phyloP scores from a whole-genome alignment of 169 alveolate genomes.

The Blepharisma undulans region DNA sequence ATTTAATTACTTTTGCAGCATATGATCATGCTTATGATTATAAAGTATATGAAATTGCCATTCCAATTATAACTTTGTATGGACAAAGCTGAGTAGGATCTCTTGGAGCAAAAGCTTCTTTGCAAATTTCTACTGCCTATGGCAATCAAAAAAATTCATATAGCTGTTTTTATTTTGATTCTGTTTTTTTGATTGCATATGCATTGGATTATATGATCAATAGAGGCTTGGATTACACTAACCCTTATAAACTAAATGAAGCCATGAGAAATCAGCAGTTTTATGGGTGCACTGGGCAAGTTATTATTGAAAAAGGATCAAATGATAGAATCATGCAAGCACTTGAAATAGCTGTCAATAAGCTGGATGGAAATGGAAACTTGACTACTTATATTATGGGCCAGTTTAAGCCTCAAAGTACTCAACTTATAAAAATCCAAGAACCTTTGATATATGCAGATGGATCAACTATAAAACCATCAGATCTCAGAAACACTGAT shows the following conservation, averaged over 20 bases:
- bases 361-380: background rate
- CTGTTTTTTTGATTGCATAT: background rate
- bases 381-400: background rate
- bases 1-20: background rate
- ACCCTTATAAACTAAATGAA: background rate
- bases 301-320: background rate
- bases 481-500: background rate
- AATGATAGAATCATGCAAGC: background rate
- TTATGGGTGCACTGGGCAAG: slow-evolving; percentile 14
- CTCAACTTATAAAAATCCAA: background rate
- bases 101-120: background rate
- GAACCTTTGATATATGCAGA: background rate
- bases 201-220: slow-evolving; percentile 4
- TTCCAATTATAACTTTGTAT: background rate
- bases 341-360: background rate
- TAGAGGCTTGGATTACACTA: background rate
- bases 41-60: background rate
- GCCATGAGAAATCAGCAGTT: background rate
- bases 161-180: background rate
- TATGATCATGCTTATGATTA: background rate
- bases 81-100: background rate
- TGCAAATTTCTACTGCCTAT: background rate
- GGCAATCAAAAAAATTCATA: background rate
- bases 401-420: background rate
- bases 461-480: background rate